Base-by-base conservation (phyloP, 495 filamentous ascomycete species). In the Penicillium maclennaniae region DNA sequence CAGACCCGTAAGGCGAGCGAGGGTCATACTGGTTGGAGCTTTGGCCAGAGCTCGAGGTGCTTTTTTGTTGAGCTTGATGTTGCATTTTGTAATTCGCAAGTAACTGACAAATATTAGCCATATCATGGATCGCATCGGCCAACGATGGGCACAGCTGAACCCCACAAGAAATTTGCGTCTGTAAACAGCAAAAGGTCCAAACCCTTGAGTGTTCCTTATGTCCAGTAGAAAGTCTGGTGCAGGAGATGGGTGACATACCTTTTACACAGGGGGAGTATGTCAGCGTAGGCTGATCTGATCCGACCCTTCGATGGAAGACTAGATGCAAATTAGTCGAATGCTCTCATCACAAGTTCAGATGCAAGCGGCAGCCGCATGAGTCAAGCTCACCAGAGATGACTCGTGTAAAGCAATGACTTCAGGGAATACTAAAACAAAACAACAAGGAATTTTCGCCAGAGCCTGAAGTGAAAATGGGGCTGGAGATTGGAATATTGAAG, bases 1-100 rank as follows among this genome's bases (percentile, higher is more conserved):
- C 51, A 21, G 65, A 43, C 15, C 47, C 49, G 47, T 70, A 72
- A 5, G 67, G 57, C 34, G 67, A 56, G 34, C 64, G 70, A 44
- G 63, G 49, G 17, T 65, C 58, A 37, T 52, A 55, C 14, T 43
- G 43, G 34, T 46, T 57, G 27, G 56, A 45, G 42, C 47, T 47
- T 43, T 66, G 71, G 52, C 56, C 58, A 42, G 69, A 63, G 17
- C 74, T 67, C 43, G 62, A 57, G n/a, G 69, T 51, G 65, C 69
- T 70, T 67, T 57, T 47, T 20, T 55, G 49, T 23, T 53, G 61
- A 16, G 51, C 55, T 60, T 68, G 72, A 55, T 65, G 70, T 63
- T 65, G 73, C 75, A 70, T 70, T 54, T 53, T 69, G 63, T 12
- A 39, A 23, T n/a, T 34, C 31, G 10, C 15, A 19, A 4, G 37